Evolutionary conservation across 352 stramenopile genomes (phyloP).

Genomic region (Phytophthora cryptogea): DNA sequence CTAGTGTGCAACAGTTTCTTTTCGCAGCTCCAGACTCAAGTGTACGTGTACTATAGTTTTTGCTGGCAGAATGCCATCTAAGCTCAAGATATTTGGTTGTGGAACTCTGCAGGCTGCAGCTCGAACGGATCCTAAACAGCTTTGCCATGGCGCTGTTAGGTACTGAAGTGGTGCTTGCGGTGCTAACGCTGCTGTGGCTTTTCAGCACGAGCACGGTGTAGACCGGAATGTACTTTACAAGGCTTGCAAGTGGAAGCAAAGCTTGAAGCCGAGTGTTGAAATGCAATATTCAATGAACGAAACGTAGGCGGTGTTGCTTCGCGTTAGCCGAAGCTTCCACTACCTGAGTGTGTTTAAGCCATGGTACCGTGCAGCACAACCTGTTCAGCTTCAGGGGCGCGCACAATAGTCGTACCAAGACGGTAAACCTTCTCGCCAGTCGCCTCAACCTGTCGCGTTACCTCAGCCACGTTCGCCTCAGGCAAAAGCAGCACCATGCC

Average conservation of each 20-base stretch:
- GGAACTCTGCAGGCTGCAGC: slow-evolving; percentile 40
- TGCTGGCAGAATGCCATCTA: slow-evolving; percentile 6
- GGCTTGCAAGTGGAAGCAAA: neutral
- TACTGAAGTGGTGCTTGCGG: slow-evolving; percentile 54
- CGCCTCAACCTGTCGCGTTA: slow-evolving; percentile 80
- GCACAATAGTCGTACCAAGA: slow-evolving; percentile 82
- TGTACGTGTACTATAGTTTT: slow-evolving; percentile 37
- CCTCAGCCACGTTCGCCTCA: slow-evolving; percentile 87
- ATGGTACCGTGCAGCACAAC: slow-evolving; percentile 83
- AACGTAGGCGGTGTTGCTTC: slow-evolving; percentile 9
- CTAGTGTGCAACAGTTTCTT: slow-evolving; percentile 79
- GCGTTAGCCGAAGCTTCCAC: slow-evolving; percentile 13
- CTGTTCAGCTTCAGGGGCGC: slow-evolving; percentile 69
- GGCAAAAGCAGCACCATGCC: slow-evolving; percentile 98
- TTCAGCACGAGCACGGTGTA: slow-evolving; percentile 14
- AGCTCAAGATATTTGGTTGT: neutral
- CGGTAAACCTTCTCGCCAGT: slow-evolving; percentile 91
- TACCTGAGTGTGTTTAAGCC: slow-evolving; percentile 43
- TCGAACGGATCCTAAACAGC: slow-evolving; percentile 68
- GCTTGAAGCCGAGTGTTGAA: slow-evolving; percentile 15
- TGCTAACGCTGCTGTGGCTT: slow-evolving; percentile 45
- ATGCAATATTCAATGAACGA: slow-evolving; percentile 36
- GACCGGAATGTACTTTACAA: slow-evolving; percentile 15
- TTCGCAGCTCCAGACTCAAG: slow-evolving; percentile 78
- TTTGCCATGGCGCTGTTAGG: slow-evolving; percentile 63